Evolutionary conservation across 805 yeast genomes (phyloP), one percentile per base, ranked within the genome.

Genomic region (Candida morakotiae): DNA sequence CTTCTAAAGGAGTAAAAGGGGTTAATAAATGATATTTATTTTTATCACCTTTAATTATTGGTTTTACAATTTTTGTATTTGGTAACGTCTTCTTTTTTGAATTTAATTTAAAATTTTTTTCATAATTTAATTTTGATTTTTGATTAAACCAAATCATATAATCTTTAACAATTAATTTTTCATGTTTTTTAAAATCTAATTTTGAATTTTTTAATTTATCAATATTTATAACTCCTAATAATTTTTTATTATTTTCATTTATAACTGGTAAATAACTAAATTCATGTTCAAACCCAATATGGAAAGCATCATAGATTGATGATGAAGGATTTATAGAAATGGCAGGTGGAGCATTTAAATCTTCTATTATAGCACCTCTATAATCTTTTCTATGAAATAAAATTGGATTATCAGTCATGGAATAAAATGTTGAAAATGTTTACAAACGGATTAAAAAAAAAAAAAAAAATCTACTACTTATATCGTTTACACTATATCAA

Each of bases 331-430:
- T 64, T 21, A 77, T 70, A 9, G 79, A 66, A 22, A 74, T 56
- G 16, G 81, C 81, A 1, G 82, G 83, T 28, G 71, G 70, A 34
- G 75, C 66, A 51, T 77, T 79, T 42, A 77, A 64, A 46, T 77
- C 83, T 50, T 77, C 82, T 5, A 77, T 69, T 2, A 79, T 73
- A 9, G 82, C 81, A 0, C 73, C 73, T 11, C 72, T 54, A 45
- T 67, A 67, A 50, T 67, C 72, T 30, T 60, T 47, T 17, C 47
- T 47, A 34, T 55, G 62, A 46, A 64, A 63, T 22, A 56, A 45
- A 1, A 39, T 39, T 24, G 46, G 46, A 23, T 35, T 26, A 17
- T 38, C 36, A 23, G 40, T 14, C 39, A 36, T 36, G 10, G 9
- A 24, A 13, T 24, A 13, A 13, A 24, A 24, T 24, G n/a, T n/a